Evolutionary conservation across 441 rosid genomes (phyloP).

Genomic region (Dalechampia spathulata): DNA sequence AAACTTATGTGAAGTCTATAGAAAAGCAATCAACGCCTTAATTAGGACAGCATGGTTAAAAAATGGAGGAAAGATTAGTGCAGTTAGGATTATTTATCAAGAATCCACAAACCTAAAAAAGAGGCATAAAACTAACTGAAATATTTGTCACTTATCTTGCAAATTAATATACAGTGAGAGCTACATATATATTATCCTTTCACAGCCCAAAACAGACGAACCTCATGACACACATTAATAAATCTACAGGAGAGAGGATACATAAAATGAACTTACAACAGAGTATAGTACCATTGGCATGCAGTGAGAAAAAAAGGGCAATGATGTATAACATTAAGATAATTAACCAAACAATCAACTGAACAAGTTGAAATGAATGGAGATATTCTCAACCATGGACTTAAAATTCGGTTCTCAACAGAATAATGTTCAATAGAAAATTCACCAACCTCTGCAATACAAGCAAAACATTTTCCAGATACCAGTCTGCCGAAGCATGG

Average conservation of each 20-base stretch:
- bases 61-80: background rate
- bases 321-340: background rate
- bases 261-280: background rate
- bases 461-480: conserved; percentile 80
- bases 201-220: background rate
- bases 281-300: background rate
- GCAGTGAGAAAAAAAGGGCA: background rate
- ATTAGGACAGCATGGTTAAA: background rate
- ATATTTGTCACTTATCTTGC: background rate
- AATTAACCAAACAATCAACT: background rate
- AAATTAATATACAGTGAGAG: background rate
- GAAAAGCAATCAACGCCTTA: background rate
- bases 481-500: conserved; percentile 92
- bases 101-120: background rate
- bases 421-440: background rate
- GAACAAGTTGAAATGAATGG: background rate
- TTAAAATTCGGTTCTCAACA: background rate
- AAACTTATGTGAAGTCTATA: background rate
- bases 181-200: background rate
- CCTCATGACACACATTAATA: no score
- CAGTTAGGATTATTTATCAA: background rate
- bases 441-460: conserved; percentile 63
- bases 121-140: background rate
- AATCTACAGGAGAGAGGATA: background rate
- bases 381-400: no score